phyloP scores from a whole-genome alignment of 2,329 filamentous ascomycete species.

The Torrubiella hemipterigena region DNA sequence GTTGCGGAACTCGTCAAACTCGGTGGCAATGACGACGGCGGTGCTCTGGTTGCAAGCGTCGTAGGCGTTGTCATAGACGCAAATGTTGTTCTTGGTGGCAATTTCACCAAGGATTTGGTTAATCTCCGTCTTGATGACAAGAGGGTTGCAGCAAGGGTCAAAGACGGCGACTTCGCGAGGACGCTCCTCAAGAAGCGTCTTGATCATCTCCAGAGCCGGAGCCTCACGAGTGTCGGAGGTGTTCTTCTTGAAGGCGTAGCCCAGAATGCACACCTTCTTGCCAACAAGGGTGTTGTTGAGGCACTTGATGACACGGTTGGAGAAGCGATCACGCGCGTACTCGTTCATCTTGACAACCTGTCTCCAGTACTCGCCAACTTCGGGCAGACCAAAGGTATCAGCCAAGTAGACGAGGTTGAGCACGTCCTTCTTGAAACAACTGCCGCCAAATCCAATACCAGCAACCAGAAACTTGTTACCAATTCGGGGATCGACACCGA shows the following conservation, averaged over 20 bases:
- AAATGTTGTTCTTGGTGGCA: conserved; percentile 29
- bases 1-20: conserved; percentile 43
- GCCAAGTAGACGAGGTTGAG: conserved; percentile 63
- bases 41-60: conserved; percentile 35
- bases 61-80: conserved; percentile 35
- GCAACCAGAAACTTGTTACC: conserved; percentile 63
- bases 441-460: conserved; percentile 67
- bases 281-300: conserved; percentile 57
- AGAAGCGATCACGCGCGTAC: conserved; percentile 59
- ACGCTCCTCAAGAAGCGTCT: conserved; percentile 50
- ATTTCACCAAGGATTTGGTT: conserved; percentile 25
- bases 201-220: conserved; percentile 56
- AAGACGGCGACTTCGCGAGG: conserved; percentile 55
- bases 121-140: conserved; percentile 38
- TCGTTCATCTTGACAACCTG: conserved; percentile 67
- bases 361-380: conserved; percentile 67
- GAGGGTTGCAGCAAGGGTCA: conserved; percentile 49
- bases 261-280: conserved; percentile 62
- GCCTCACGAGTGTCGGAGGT: conserved; percentile 65
- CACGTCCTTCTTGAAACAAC: conserved; percentile 74
- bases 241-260: conserved; percentile 72
- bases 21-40: conserved; percentile 42
- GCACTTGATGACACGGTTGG: conserved; percentile 49
- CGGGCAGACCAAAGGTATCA: conserved; percentile 53
- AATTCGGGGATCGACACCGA: conserved; percentile 61